Base-by-base conservation (phyloP, 192 early-diverging fungal genomes). In the Coemansia sp. region DNA sequence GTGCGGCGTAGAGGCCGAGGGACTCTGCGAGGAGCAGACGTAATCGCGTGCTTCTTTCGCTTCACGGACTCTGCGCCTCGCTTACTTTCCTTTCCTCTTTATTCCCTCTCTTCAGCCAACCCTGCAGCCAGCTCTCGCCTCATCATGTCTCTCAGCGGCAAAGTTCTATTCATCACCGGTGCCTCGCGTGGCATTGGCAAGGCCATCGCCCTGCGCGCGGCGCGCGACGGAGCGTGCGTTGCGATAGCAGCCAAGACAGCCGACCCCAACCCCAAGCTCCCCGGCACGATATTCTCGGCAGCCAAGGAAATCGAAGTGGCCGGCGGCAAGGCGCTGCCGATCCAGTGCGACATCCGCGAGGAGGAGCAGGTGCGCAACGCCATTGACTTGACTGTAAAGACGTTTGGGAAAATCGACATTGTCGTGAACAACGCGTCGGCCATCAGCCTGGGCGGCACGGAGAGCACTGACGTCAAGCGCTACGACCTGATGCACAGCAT, bases 321-420 rank as follows among this genome's bases (percentile, higher is more conserved):
- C 1, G 89, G 91, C 36, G 88, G 88, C 56, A 80, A 81, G 39
- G 89, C 86, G 6, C 77, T 93, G 29, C 81, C 88, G 0, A 68
- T 93, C 27, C 67, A 86, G 40, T 93, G 91, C 73, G 89, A 93
- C 54, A 90, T 93, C 65, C 85, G 89, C 47, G 82, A 83, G 53
- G 89, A 91, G 63, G 82, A 80, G 26, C 84, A 88, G 53, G 85
- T 93, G 40, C 43, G 80, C 53, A 54, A 47, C 8, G 91, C 87
- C 4, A 82, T 93, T 26, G 65, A 82, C 7, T 54, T 84, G 61
- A 83, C 86, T 1, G 86, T 84, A 1, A 60, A 66, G 30, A 63
- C 65, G 34, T 93, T 93, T 75, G 88, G 88, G 9, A 82, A 85
- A 23, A 84, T 93, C 53, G 90, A 93, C 59, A 88, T 93, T 49